A percentile compares a stretch with the other conserved stretches of the same genome.
Conservation (phyloP, 257 asterid species). For the Paraleonurus japonicus region DNA sequence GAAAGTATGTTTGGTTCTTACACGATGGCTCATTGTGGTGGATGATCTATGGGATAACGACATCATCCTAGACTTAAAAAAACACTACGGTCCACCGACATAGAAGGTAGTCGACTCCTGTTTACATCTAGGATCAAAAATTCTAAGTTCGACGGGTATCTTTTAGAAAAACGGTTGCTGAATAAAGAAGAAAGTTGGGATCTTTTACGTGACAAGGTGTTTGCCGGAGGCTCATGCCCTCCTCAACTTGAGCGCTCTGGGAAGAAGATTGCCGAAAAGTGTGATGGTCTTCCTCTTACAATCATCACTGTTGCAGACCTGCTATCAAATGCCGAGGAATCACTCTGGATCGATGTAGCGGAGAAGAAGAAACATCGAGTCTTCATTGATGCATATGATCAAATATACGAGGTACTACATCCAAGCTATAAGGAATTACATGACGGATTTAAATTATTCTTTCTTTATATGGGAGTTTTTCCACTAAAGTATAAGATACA, state of each 20-base stretch:
- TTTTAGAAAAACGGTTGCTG: background rate
- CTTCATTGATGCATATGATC: background rate
- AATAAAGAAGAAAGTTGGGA: background rate
- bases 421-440: background rate
- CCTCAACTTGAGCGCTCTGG: background rate
- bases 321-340: background rate
- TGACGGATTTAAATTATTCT: background rate
- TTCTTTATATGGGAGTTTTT: too few relatives aligned
- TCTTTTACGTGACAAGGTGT: background rate
- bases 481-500: background rate
- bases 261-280: background rate
- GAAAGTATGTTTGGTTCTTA: too few relatives aligned
- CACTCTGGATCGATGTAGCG: background rate
- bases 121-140: conserved; percentile 25
- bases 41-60: too few relatives aligned
- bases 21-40: too few relatives aligned
- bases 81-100: too few relatives aligned
- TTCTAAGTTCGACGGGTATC: background rate
- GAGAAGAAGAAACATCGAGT: background rate
- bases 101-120: background rate
- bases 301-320: background rate
- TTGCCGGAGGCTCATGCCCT: background rate
- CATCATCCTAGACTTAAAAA: too few relatives aligned
- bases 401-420: background rate
- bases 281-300: background rate